Base-by-base conservation (phyloP, 768 basidiomycete species). In the Tubosaeta sp. region DNA sequence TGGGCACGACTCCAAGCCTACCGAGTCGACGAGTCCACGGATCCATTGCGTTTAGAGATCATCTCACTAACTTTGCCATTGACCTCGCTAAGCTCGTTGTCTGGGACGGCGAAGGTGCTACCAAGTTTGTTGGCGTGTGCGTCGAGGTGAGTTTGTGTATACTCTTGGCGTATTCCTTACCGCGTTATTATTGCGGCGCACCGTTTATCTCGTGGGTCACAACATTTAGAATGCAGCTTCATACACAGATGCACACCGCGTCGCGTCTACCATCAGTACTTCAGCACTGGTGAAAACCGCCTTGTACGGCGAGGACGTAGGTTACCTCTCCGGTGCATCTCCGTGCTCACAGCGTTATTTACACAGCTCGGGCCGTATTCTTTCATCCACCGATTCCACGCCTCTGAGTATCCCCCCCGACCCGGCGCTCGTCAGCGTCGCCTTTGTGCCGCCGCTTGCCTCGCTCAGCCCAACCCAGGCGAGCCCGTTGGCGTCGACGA, bases 31-130 rank as follows among this genome's bases (percentile, higher is more conserved):
- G 86, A 90, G 64, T 72, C 78, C 48, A 74, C 67, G 0, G 80
- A 85, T 56, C 74, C 73, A 74, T 77, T 37, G 66, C 75, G 4
- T 98, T 99, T 76, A 84, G 84, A 61, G 77, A 84, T 43, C 85
- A 89, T 65, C 73, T 99, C 49, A 94, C 92, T 0, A 67, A 71
- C n/a, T 97, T 99, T 62, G 86, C 91, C 0, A 81, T 84, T 34
- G 94, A 97, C 52, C 76, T 99, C 8, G 97, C 97, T 0, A 82
- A 97, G 70, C 74, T 98, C 48, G 91, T 99, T n/a, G 97, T 98
- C 3, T 73, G 94, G 43, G 97, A 98, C 60, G 97, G 97, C 5
- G 97, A 99, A 67, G 97, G 97, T 5, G 95, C 97, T 0, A 97
- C 94, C 22, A 99, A 99, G 68, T 98, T 99, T 68, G 94, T 99